Conservation (phyloP, 164 flowering plant genomes). For the Annona squamosa region DNA sequence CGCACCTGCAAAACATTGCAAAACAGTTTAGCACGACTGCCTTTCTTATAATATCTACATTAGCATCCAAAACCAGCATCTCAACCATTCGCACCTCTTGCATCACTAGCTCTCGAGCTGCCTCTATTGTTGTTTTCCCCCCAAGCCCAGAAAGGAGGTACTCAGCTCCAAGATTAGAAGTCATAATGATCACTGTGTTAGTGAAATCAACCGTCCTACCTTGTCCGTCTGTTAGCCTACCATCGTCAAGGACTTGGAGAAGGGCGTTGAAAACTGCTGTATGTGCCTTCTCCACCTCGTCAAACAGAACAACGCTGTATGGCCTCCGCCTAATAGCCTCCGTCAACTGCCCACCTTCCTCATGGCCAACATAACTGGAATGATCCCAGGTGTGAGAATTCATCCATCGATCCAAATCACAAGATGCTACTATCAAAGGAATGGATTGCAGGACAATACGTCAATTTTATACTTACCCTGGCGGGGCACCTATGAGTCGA, state of each 20-base stretch:
- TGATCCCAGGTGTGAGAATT: slow-evolving; percentile 2
- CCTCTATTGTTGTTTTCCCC: slow-evolving; percentile 65
- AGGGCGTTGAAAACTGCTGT: slow-evolving; percentile 68
- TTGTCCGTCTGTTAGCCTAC: slow-evolving; percentile 91
- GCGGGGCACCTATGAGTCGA: slow-evolving; percentile 89
- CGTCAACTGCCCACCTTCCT: slow-evolving; percentile 96
- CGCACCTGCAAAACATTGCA: slow-evolving; percentile 41
- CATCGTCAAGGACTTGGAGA: slow-evolving; percentile 92
- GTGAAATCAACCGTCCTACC: slow-evolving; percentile 87
- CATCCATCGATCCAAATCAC: neutral
- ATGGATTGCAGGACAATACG: neutral
- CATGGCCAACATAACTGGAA: slow-evolving; percentile 81
- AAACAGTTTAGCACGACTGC: neutral
- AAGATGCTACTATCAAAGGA: neutral
- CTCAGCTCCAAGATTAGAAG: slow-evolving; percentile 93
- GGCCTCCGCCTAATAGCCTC: slow-evolving; percentile 89
- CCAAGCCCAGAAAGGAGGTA: slow-evolving; percentile 56
- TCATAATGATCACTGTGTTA: slow-evolving; percentile 84
- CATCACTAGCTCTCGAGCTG: slow-evolving; percentile 63
- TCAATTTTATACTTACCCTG: slow-evolving; percentile 52
- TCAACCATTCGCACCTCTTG: slow-evolving; percentile 37
- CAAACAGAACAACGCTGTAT: slow-evolving; percentile 78
- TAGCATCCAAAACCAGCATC: neutral
- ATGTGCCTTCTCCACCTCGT: slow-evolving; percentile 92
- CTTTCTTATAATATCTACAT: neutral